Base-by-base conservation (phyloP, 2,329 filamentous ascomycete genomes). In the Byssothecium circinans region DNA sequence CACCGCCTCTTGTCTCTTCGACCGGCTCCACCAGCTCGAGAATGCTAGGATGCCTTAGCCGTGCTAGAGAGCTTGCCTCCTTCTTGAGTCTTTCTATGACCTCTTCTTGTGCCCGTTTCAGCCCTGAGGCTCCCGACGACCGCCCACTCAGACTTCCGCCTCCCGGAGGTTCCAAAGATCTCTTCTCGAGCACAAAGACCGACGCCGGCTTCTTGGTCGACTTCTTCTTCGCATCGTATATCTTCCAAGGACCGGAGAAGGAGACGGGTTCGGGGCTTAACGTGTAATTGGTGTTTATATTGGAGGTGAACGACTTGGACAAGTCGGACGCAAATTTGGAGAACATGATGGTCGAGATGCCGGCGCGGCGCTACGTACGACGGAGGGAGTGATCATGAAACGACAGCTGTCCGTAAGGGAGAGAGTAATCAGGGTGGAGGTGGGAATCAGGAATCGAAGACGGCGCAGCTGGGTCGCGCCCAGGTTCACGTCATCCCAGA, bases 151-250 rank as follows among this genome's bases (percentile, higher is more conserved):
- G 74, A 6, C 67, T 60, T 19, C 83, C 81, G 39, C 78, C 80
- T 14, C 81, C 79, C 49, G 86, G 81, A 8, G 83, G 76, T 48
- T 96, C 91, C 45, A 99, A 77, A 1, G 84, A 83, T 74, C 95
- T 96, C 68, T 85, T 86, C 57, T 99, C 94, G 69, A 97, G 96
- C 57, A 97, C 85, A 64, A 97, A 99, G 58, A 97, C 85, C 14
- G 91, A 96, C 45, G 87, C 94, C 7, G 86, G 73, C 70, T 94
- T 95, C 57, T 89, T 89, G 0, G 91, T 96, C 23, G 88, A 90
- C 75, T 96, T 97, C 76, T 95, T 95, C 78, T 95, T 97, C 49
- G 89, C 91, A 75, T 96, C 91, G 79, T 92, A 92, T 64, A 99
- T 94, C 76, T 91, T 95, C 94, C 94, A 99, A 49, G 91, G 89